Conservation (phyloP, 2,329 filamentous ascomycete genomes). For the Colletotrichum sp. region DNA sequence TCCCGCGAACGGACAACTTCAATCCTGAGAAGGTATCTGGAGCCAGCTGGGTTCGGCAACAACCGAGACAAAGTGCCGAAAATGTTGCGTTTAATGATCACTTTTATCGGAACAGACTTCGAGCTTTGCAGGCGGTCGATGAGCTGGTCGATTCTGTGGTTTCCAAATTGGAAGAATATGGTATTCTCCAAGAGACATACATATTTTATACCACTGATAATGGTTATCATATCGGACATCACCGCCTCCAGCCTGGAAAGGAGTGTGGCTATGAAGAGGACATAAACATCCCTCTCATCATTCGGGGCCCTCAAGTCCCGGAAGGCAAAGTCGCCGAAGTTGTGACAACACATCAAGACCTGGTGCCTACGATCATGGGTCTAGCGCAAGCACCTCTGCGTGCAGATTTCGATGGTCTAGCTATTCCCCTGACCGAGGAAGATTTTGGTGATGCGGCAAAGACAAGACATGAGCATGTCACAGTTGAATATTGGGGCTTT, state of each 20-base stretch:
- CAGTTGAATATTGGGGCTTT: constrained; percentile 56
- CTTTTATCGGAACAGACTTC: constrained; percentile 46
- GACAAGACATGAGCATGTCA: constrained; percentile 52
- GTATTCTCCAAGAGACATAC: constrained; percentile 47
- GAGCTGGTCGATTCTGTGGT: constrained; percentile 46
- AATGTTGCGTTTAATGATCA: constrained; percentile 39
- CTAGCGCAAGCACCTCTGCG: constrained; percentile 35
- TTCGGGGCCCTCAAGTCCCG: constrained; percentile 52
- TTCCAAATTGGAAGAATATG: constrained; percentile 30
- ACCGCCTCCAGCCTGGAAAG: constrained; percentile 56
- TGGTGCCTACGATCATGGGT: constrained; percentile 58
- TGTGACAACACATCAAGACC: constrained; percentile 56
- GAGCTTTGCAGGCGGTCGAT: constrained; percentile 36
- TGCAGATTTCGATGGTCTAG: constrained; percentile 54
- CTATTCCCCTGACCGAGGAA: constrained; percentile 41
- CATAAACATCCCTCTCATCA: constrained; percentile 53
- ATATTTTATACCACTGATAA: constrained; percentile 59
- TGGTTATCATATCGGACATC: constrained; percentile 57
- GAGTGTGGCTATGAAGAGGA: constrained; percentile 55
- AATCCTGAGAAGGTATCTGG: constrained; percentile 54
- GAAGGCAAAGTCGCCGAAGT: constrained; percentile 36
- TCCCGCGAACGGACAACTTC: constrained; percentile 68
- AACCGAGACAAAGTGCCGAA: constrained; percentile 35
- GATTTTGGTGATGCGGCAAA: constrained; percentile 22
- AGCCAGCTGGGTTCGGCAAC: constrained; percentile 46